Percentiles rank a stretch among this genome's conserved stretches.
Conservation (phyloP, 257 asterid species). For the Gardenia jasminoides region DNA sequence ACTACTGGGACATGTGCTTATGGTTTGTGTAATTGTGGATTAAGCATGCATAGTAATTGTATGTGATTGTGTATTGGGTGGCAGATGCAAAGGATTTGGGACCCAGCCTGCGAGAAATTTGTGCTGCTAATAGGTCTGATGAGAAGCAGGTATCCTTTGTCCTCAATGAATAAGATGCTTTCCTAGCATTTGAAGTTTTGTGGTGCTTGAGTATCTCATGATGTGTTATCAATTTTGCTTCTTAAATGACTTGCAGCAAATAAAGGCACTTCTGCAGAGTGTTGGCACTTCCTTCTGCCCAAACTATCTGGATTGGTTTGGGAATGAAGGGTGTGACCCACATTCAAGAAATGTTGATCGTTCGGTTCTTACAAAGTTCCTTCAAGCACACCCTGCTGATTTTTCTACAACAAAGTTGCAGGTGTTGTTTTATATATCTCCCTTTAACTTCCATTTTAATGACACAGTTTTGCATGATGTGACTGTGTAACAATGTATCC, state of each 20-base stretch:
- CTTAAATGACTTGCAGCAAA: conserved; percentile 59
- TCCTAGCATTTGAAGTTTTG: not conserved
- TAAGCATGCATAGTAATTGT: not conserved
- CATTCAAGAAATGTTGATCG: conserved; percentile 75
- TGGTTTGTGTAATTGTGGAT: not conserved
- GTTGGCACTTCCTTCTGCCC: conserved; percentile 89
- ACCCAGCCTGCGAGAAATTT: conserved; percentile 80
- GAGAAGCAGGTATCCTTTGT: conserved; percentile 76
- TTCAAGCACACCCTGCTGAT: conserved; percentile 83
- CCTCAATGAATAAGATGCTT: not conserved
- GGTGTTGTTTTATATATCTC: conserved; percentile 32
- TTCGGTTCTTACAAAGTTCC: conserved; percentile 72
- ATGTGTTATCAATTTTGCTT: conserved; percentile 11
- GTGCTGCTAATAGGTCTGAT: conserved; percentile 86
- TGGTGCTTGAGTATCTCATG: not conserved
- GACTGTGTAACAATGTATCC: not conserved
- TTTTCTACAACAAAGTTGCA: conserved; percentile 74
- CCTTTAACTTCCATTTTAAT: not conserved
- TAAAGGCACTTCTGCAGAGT: conserved; percentile 85
- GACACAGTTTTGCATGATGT: not conserved
- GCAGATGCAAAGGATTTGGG: conserved; percentile 64
- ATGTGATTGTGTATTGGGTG: conserved; percentile 13
- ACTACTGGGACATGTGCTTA: not conserved
- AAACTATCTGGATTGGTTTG: conserved; percentile 82
- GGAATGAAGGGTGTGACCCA: conserved; percentile 47